phyloP scores from a whole-genome alignment of 2,329 filamentous ascomycete species.

The Aspergillus ibericus region DNA sequence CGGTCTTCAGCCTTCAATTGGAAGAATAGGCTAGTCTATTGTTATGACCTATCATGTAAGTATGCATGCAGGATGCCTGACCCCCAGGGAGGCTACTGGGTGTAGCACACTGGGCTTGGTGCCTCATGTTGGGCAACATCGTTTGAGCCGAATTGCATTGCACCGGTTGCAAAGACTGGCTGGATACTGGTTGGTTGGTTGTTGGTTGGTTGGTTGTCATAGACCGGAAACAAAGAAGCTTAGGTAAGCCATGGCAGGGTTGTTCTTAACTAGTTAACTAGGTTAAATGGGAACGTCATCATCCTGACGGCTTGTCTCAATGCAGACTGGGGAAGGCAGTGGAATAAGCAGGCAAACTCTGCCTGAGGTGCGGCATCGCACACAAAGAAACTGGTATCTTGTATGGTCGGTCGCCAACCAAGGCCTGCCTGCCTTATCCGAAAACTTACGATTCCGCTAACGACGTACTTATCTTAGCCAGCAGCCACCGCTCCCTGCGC shows the following conservation, averaged over 20 bases:
- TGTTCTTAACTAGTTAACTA: too few relatives aligned
- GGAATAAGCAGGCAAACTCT: neutral
- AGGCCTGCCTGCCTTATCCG: neutral
- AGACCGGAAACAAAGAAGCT: neutral
- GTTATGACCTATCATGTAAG: neutral
- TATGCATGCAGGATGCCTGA: neutral
- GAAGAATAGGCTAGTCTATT: neutral
- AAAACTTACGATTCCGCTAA: slow-evolving; percentile 1
- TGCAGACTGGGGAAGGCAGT: neutral
- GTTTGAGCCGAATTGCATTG: neutral
- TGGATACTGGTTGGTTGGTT: too few relatives aligned
- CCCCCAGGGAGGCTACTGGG: neutral
- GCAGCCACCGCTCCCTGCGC: slow-evolving; percentile 27
- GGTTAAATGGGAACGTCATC: neutral
- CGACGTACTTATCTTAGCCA: slow-evolving; percentile 17
- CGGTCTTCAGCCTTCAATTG: neutral
- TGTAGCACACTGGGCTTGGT: neutral
- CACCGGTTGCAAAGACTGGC: neutral
- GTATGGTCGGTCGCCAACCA: neutral
- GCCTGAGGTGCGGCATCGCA: neutral
- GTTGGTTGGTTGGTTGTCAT: neutral
- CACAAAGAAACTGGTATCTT: neutral
- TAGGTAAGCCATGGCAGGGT: neutral
- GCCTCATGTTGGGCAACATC: neutral
- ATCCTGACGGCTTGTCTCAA: neutral